A percentile compares a stretch with the other conserved stretches of the same genome.
Evolutionary conservation across 108 stramenopile genomes (phyloP).

Genomic region (Conticribra guillardii): DNA sequence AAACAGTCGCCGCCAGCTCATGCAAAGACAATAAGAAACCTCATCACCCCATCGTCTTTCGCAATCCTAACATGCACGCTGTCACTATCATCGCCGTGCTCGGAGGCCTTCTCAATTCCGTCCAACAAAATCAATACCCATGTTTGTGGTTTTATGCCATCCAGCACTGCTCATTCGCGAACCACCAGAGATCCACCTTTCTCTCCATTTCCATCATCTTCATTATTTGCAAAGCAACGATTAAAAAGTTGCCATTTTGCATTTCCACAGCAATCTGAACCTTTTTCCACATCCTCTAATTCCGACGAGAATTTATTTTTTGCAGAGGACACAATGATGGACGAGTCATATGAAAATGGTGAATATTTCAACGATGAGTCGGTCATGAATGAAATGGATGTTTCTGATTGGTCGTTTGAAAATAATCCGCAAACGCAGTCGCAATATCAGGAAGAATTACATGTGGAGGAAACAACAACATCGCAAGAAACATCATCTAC

Average conservation of each 20-base stretch:
- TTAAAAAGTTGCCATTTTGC: not conserved
- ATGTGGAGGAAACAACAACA: not conserved
- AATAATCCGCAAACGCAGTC: not conserved
- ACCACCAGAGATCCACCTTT: not conserved
- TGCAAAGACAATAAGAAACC: too few species aligned
- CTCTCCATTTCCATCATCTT: not conserved
- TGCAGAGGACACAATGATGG: not conserved
- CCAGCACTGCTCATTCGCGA: not conserved
- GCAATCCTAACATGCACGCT: too few species aligned
- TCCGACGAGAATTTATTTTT: conserved; percentile 9
- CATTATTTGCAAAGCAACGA: not conserved
- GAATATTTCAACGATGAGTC: not conserved
- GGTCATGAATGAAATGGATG: not conserved
- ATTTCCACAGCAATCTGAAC: not conserved
- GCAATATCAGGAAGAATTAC: not conserved
- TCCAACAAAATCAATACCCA: too few species aligned
- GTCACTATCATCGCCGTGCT: too few species aligned
- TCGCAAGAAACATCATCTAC: not conserved
- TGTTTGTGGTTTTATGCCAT: not conserved
- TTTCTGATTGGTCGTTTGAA: not conserved
- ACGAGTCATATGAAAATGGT: not conserved
- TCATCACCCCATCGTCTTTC: too few species aligned
- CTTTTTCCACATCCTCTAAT: too few species aligned
- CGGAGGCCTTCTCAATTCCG: too few species aligned
- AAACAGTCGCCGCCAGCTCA: too few species aligned